These are phyloP conservation scores for Leucoagaricus sp. DNA, from an alignment of 1,284 basidiomycete species.

Conservation along the genomic window DNA sequence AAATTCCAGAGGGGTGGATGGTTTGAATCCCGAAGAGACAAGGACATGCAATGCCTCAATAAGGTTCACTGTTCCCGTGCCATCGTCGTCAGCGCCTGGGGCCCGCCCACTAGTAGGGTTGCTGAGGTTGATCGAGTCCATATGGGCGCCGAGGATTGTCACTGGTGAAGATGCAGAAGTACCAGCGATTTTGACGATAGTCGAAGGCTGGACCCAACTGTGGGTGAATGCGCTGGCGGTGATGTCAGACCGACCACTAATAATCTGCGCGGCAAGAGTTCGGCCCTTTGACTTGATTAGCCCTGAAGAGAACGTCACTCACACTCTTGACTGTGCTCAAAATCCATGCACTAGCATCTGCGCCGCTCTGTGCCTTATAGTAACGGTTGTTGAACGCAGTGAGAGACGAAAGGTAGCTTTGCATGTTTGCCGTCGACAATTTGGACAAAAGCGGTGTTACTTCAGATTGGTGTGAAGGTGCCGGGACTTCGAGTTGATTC, in stretches of 20 bases:
- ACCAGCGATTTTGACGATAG: constrained; percentile 57
- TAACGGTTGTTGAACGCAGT: constrained; percentile 50
- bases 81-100: constrained; percentile 74
- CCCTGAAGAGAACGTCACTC: constrained; percentile 10
- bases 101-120: constrained; percentile 46
- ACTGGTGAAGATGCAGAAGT: constrained; percentile 38
- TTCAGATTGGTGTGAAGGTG: constrained; percentile 38
- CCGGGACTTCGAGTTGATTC: constrained; percentile 29
- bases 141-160: constrained; percentile 64
- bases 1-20: constrained; percentile 62
- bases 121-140: constrained; percentile 60
- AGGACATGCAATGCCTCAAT: constrained; percentile 64
- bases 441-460: constrained; percentile 40
- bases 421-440: constrained; percentile 43
- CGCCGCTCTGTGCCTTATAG: constrained; percentile 43
- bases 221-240: constrained; percentile 58
- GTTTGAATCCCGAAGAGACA: constrained; percentile 49
- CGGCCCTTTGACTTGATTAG: neutral
- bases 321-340: constrained; percentile 34
- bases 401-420: constrained; percentile 36
- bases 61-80: constrained; percentile 67
- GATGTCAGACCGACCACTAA: constrained; percentile 41
- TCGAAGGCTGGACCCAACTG: constrained; percentile 65
- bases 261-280: constrained; percentile 28
- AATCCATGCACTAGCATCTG: constrained; percentile 41